These are phyloP conservation scores for Cladorrhinum sp. DNA, from an alignment of 2,329 filamentous ascomycete species.

Conservation along the genomic window DNA sequence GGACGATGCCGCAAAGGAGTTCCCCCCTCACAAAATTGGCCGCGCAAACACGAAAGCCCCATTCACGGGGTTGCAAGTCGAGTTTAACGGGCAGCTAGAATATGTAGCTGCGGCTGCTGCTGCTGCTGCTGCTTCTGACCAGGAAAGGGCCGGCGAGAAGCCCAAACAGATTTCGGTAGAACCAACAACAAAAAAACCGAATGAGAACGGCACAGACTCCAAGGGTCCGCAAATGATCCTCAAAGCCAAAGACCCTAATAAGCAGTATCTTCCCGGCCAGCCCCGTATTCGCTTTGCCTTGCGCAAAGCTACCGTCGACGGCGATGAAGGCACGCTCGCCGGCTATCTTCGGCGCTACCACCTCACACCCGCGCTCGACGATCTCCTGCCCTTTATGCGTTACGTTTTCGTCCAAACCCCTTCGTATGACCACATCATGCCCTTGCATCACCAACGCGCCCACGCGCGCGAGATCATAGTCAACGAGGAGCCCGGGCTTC, in stretches of 20 bases:
- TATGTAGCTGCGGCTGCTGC: not conserved
- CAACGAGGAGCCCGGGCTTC: conserved; percentile 39
- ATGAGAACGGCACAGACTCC: conserved; percentile 5
- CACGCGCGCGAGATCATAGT: conserved; percentile 38
- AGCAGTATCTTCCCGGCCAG: conserved; percentile 27
- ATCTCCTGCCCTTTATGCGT: conserved; percentile 27
- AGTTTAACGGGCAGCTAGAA: conserved; percentile 19
- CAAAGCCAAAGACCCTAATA: conserved; percentile 15
- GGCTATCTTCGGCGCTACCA: conserved; percentile 24
- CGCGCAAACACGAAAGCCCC: not conserved
- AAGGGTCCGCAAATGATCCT: not conserved
- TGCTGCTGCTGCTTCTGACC: not conserved
- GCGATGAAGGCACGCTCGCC: conserved; percentile 13
- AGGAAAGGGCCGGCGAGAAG: not conserved
- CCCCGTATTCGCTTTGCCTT: conserved; percentile 25
- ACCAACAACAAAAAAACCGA: not conserved
- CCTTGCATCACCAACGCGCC: conserved; percentile 39
- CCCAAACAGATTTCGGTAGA: not conserved
- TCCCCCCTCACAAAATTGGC: not conserved
- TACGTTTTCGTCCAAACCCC: conserved; percentile 32
- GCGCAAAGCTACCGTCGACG: not conserved
- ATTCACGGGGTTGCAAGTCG: conserved; percentile 12
- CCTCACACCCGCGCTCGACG: conserved; percentile 23
- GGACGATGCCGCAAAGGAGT: not conserved
- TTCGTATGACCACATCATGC: conserved; percentile 30